Base-by-base conservation (phyloP, 2,329 filamentous ascomycete species). In the Epichloe gansuensis region DNA sequence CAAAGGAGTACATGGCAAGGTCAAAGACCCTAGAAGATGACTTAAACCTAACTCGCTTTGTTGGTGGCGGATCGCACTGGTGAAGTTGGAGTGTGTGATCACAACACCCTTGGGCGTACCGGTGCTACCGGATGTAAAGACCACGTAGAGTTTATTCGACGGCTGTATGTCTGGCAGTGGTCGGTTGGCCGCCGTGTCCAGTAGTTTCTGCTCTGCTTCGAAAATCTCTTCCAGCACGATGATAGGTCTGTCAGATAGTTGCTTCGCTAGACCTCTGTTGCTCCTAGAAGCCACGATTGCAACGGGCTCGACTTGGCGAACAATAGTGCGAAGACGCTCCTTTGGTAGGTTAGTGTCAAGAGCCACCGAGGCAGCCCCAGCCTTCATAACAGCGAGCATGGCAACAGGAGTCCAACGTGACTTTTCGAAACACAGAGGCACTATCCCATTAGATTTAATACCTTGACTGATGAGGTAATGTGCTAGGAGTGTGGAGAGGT, bases 401-500 rank as follows among this genome's bases (percentile, higher is more conserved):
- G 62, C 61, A 2, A 68, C 60, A 7, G 60, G 46, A 1, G 58
- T 59, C 63, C 62, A 69, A 39, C 56, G 58, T 2, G 65, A 68
- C 54, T 69, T 70, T 28, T 67, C 64, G 46, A 69, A 68, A 41
- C 59, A 65, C 21, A 69, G 54, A 1, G 65, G 63, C 11, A 67
- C 59, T 5, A 63, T 34, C 0, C 42, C 51, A 28, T 59, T 64
- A 0, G 56, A 54, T n/a, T 53, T 45, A n/a, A 68, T 55, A 11
- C 62, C 62, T 2, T 39, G 11, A 2, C 28, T 34, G 2, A 34
- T 46, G 5, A 61, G 48, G 6, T 52, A 47, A 4, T 43, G 39
- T 15, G 56, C 56, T 1, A 61, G 41, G 3, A 38, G 21, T 4
- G 51, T 53, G 11, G 59, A 45, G 6, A 50, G 23, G 3, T 38